Evolutionary conservation across 495 filamentous ascomycete genomes (phyloP).

Genomic region (Amphirosellinia nigrospora): DNA sequence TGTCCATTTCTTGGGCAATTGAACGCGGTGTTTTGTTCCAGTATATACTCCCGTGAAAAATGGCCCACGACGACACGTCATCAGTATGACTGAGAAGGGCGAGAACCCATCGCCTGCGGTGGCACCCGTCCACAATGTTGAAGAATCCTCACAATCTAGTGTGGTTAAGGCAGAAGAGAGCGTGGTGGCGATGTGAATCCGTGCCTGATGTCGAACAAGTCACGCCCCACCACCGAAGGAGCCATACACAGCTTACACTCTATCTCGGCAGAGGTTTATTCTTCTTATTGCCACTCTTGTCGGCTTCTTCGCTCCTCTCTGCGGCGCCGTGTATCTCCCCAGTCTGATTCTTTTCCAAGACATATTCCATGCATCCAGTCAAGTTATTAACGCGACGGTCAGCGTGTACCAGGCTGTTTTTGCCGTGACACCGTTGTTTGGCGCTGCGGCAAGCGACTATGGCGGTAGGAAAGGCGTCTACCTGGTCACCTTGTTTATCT

Average conservation of each 20-base stretch:
- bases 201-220: slow-evolving; percentile 13
- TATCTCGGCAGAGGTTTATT: slow-evolving; percentile 30
- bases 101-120: background rate
- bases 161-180: slow-evolving; percentile 1
- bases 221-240: background rate
- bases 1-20: background rate
- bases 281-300: slow-evolving; percentile 37
- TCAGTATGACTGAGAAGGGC: background rate
- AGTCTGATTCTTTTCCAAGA: slow-evolving; percentile 32
- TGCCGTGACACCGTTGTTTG: slow-evolving; percentile 32
- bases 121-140: background rate
- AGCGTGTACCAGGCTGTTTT: slow-evolving; percentile 43
- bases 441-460: slow-evolving; percentile 15
- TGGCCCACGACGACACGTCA: background rate
- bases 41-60: background rate
- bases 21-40: background rate
- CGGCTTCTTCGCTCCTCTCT: slow-evolving; percentile 41
- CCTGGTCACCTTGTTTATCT: slow-evolving; percentile 33
- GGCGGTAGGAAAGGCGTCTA: slow-evolving; percentile 29
- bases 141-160: background rate
- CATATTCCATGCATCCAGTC: slow-evolving; percentile 31
- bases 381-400: slow-evolving; percentile 43
- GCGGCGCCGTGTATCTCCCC: slow-evolving; percentile 42
- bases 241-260: slow-evolving; percentile 37
- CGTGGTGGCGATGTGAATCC: background rate